Evolutionary conservation across 768 basidiomycete species (phyloP).

Genomic region (Boletus vermiculosoides): DNA sequence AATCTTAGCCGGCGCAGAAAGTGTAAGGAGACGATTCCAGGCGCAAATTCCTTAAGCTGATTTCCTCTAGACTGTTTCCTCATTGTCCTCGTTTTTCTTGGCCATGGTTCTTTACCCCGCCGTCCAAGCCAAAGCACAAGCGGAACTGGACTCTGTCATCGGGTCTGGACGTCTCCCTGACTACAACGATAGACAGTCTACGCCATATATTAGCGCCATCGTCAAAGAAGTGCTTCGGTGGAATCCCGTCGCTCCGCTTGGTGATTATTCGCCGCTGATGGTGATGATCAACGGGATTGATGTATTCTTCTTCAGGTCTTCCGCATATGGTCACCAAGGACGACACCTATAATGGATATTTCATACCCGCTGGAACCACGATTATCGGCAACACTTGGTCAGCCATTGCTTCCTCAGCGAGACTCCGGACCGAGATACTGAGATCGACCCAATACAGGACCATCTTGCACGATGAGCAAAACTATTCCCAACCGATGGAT

Average conservation of each 20-base stretch:
- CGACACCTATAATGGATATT: conserved; percentile 31
- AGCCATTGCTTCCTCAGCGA: neutral
- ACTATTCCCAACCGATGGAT: conserved; percentile 33
- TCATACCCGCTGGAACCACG: conserved; percentile 41
- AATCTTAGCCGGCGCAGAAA: conserved; percentile 41
- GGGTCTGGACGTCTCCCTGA: conserved; percentile 32
- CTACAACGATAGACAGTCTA: conserved; percentile 28
- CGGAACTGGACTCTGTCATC: conserved; percentile 27
- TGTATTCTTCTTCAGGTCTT: conserved; percentile 21
- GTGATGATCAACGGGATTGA: conserved; percentile 12
- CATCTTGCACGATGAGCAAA: conserved; percentile 38
- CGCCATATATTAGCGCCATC: conserved; percentile 29
- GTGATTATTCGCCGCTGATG: conserved; percentile 21
- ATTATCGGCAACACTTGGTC: conserved; percentile 63
- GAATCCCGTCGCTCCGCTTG: conserved; percentile 35
- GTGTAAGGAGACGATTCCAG: conserved; percentile 14
- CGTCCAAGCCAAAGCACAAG: conserved; percentile 31
- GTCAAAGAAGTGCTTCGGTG: conserved; percentile 34
- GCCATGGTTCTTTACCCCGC: conserved; percentile 31
- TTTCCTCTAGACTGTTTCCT: conserved; percentile 27
- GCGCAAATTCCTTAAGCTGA: neutral
- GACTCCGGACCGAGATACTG: neutral
- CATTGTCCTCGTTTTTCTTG: conserved; percentile 31
- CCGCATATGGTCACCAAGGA: conserved; percentile 35
- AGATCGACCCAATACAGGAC: conserved; percentile 28